These are phyloP conservation scores for Termitomyces sp. DNA, from an alignment of 768 basidiomycete genomes.

Conservation along the genomic window DNA sequence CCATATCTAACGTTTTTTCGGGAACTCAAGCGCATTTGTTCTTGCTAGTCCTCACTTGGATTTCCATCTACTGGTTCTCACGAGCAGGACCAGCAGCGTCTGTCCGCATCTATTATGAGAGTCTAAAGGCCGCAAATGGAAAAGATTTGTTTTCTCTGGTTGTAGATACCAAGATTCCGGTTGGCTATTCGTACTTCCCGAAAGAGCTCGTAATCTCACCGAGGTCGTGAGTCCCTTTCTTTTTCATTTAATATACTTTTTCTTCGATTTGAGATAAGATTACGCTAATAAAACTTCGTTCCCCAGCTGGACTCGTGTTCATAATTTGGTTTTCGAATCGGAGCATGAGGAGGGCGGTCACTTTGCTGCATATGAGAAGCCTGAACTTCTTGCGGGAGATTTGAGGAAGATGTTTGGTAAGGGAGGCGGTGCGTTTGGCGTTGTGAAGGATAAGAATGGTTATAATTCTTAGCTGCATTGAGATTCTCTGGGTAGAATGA, in stretches of 20 bases:
- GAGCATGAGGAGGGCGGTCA: constrained; percentile 51
- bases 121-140: constrained; percentile 13
- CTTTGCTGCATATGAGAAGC: constrained; percentile 50
- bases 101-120: constrained; percentile 54
- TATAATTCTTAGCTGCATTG: constrained; percentile 18
- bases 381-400: constrained; percentile 42
- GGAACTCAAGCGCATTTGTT: neutral
- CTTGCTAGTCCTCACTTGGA: constrained; percentile 50
- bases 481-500: neutral
- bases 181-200: constrained; percentile 49
- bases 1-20: too few relatives aligned
- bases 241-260: neutral
- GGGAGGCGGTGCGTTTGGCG: constrained; percentile 41
- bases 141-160: neutral
- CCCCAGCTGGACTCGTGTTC: constrained; percentile 35
- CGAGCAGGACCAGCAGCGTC: constrained; percentile 54
- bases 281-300: neutral
- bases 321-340: constrained; percentile 39
- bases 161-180: constrained; percentile 27
- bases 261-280: neutral
- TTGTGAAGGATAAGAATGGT: constrained; percentile 39
- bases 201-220: constrained; percentile 33
- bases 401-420: constrained; percentile 53
- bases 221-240: constrained; percentile 9
- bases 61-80: constrained; percentile 59